Percentiles rank a stretch among this genome's conserved stretches.
Evolutionary conservation across 2,329 filamentous ascomycete species (phyloP).

Genomic region (Dothiorella sarmentorum): DNA sequence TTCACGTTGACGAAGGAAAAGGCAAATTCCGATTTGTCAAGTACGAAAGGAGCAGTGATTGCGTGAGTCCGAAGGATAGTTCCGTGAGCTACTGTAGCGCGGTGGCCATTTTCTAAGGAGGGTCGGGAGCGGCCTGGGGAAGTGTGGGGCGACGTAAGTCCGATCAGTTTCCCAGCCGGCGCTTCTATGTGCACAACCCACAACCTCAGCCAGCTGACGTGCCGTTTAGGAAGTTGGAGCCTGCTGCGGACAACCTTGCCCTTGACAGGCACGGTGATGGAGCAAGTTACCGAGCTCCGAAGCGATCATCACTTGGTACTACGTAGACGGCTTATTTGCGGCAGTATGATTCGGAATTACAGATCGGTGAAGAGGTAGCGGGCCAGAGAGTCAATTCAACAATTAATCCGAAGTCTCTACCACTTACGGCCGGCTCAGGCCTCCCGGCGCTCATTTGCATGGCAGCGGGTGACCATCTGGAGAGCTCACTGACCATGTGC

Average conservation of each 20-base stretch:
- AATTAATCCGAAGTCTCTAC: not conserved
- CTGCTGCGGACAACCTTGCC: not conserved
- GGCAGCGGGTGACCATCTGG: constrained; percentile 6
- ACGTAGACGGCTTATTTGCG: not conserved
- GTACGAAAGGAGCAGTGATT: constrained; percentile 83
- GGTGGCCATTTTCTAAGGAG: constrained; percentile 67
- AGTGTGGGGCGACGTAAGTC: constrained; percentile 9
- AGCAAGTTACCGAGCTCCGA: not conserved
- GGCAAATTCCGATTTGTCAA: constrained; percentile 72
- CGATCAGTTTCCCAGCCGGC: not conserved
- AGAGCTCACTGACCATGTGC: not conserved
- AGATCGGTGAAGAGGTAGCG: not conserved
- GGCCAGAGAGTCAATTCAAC: not conserved
- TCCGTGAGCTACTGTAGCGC: constrained; percentile 96
- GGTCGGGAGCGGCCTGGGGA: not conserved
- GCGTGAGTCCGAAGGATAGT: constrained; percentile 64
- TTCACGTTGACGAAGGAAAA: constrained; percentile 41
- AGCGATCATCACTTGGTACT: not conserved
- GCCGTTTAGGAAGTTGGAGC: not conserved
- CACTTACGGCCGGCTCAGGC: not conserved
- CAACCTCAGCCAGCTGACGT: not conserved
- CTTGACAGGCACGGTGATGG: not conserved
- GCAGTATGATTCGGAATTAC: not conserved
- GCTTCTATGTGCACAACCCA: constrained; percentile 1
- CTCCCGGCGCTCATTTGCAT: not conserved